A percentile compares a stretch with the other conserved stretches of the same genome.
phyloP scores from a whole-genome alignment of 2,329 filamentous ascomycete genomes.

The Fusarium sp. region DNA sequence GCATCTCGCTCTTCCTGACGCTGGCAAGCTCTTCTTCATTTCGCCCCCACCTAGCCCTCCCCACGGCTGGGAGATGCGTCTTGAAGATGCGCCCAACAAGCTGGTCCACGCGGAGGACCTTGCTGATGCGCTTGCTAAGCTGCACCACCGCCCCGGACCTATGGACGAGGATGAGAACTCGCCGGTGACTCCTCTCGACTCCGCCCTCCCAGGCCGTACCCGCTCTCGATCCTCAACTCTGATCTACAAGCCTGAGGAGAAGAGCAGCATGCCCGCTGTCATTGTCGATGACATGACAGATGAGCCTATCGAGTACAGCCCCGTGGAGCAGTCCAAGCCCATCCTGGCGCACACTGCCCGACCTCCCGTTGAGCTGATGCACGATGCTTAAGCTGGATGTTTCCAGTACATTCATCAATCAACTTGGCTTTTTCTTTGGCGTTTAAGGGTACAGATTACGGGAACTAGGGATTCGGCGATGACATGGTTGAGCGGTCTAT shows the following conservation, averaged over 20 bases:
- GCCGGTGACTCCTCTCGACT: conserved; percentile 49
- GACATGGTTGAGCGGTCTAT: conserved; percentile 21
- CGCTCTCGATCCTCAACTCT: conserved; percentile 73
- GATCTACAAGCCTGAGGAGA: conserved; percentile 71
- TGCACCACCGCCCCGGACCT: conserved; percentile 62
- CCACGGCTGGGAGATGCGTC: conserved; percentile 74
- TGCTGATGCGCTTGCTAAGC: conserved; percentile 71
- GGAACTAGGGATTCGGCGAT: conserved; percentile 5
- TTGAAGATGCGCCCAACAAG: conserved; percentile 78
- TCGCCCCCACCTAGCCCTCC: conserved; percentile 75
- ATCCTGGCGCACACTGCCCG: conserved; percentile 70
- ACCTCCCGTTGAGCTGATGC: conserved; percentile 74
- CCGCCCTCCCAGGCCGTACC: conserved; percentile 45
- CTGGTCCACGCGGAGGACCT: conserved; percentile 76
- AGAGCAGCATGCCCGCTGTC: conserved; percentile 71
- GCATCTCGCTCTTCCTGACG: conserved; percentile 74
- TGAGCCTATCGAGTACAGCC: conserved; percentile 59
- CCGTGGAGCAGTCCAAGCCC: conserved; percentile 56
- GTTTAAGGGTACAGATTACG: conserved; percentile 33
- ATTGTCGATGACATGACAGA: conserved; percentile 75
- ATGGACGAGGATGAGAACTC: conserved; percentile 51
- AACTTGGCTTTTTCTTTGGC: conserved; percentile 29
- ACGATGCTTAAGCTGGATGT: conserved; percentile 48
- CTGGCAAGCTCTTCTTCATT: conserved; percentile 79
- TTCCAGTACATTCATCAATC: background rate